Conservation (phyloP, 2,329 filamentous ascomycete species). For the Trichoderma atroviride region DNA sequence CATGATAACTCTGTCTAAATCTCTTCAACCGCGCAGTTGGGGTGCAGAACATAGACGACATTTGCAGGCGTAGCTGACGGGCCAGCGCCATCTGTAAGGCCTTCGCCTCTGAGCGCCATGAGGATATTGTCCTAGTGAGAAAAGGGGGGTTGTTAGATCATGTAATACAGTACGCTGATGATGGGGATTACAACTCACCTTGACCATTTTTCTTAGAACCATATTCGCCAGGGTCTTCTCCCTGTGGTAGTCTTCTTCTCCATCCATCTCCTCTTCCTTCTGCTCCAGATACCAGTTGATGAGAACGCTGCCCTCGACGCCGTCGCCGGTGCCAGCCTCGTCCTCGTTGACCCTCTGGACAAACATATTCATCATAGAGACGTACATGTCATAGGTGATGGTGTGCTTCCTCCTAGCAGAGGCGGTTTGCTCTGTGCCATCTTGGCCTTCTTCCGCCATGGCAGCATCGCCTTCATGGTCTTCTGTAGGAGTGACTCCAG, state of each 20-base stretch:
- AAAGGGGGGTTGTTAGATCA: constrained; percentile 47
- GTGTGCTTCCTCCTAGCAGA: constrained; percentile 67
- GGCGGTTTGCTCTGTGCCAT: constrained; percentile 36
- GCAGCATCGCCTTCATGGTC: constrained; percentile 52
- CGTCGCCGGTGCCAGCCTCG: constrained; percentile 74
- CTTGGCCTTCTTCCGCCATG: constrained; percentile 42
- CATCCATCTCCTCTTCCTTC: constrained; percentile 79
- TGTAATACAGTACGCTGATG: constrained; percentile 44
- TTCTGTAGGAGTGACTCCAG: constrained; percentile 49
- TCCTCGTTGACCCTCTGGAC: constrained; percentile 83
- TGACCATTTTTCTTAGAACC: constrained; percentile 94
- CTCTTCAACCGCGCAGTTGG: constrained; percentile 85
- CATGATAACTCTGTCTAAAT: constrained; percentile 36
- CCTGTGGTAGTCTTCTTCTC: constrained; percentile 76
- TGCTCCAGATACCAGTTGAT: constrained; percentile 91
- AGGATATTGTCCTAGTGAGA: constrained; percentile 81
- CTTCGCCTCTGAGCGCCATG: constrained; percentile 72
- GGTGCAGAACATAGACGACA: constrained; percentile 86
- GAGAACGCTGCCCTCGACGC: constrained; percentile 80
- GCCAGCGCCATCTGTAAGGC: constrained; percentile 53
- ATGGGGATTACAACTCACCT: constrained; percentile 62
- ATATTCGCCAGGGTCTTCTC: constrained; percentile 76
- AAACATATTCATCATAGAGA: constrained; percentile 83
- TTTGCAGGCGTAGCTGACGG: constrained; percentile 42
- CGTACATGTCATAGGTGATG: constrained; percentile 95